A percentile compares a stretch with the other conserved stretches of the same genome.
phyloP scores from a whole-genome alignment of 345 rosid species.

The Populus simonii region DNA sequence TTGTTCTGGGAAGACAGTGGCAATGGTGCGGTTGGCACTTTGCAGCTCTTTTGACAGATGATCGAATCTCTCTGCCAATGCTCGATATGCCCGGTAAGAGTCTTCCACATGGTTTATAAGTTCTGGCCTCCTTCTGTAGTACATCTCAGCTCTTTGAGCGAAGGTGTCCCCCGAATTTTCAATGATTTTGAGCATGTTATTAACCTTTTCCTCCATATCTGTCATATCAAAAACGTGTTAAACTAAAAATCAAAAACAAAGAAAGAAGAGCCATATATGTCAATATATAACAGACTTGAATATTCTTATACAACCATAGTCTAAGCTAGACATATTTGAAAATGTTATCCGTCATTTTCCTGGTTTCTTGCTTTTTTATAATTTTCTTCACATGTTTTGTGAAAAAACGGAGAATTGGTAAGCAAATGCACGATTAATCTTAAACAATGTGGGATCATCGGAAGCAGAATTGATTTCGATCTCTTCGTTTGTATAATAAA shows the following conservation, averaged over 20 bases:
- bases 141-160: slow-evolving; percentile 72
- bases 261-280: neutral
- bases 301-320: neutral
- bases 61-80: slow-evolving; percentile 73
- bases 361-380: neutral
- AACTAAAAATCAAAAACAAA: neutral
- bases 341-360: neutral
- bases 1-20: slow-evolving; percentile 68
- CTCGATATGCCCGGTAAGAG: slow-evolving; percentile 59
- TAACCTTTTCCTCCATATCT: slow-evolving; percentile 77
- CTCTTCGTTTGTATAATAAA: too few relatives aligned
- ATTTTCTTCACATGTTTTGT: neutral
- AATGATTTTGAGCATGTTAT: slow-evolving; percentile 50
- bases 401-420: neutral
- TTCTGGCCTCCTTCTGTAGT: slow-evolving; percentile 71
- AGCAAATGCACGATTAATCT: neutral
- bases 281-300: neutral
- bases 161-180: slow-evolving; percentile 75
- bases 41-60: slow-evolving; percentile 68
- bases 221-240: slow-evolving; percentile 2
- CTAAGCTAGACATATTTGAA: too few relatives aligned
- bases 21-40: slow-evolving; percentile 74
- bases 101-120: slow-evolving; percentile 62
- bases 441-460: too few relatives aligned
- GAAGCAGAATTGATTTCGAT: too few relatives aligned